phyloP scores from a whole-genome alignment of 306 rosid genomes.

The Fagus sylvatica region DNA sequence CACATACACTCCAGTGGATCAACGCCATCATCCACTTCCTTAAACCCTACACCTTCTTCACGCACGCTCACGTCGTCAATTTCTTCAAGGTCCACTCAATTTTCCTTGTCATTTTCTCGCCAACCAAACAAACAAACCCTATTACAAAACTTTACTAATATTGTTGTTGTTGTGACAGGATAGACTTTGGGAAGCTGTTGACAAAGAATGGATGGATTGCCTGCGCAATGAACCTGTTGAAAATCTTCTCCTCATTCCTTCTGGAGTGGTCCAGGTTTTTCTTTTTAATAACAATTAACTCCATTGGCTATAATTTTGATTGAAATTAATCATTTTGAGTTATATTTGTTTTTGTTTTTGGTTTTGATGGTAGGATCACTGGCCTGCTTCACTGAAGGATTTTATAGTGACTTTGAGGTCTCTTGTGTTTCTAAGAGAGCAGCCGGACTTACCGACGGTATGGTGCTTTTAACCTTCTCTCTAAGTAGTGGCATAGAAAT shows the following conservation, averaged over 20 bases:
- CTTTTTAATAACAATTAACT: background rate
- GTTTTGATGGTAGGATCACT: conserved; percentile 55
- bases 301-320: background rate
- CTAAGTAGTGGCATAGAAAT: no score
- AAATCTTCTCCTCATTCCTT: conserved; percentile 75
- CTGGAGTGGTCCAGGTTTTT: conserved; percentile 66
- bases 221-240: conserved; percentile 56
- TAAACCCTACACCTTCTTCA: conserved; percentile 49
- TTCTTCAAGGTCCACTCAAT: conserved; percentile 58
- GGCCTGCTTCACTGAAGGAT: conserved; percentile 74
- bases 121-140: background rate
- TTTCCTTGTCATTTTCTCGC: background rate
- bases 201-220: conserved; percentile 81
- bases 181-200: conserved; percentile 67
- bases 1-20: conserved; percentile 60
- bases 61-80: conserved; percentile 72
- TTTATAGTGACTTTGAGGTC: conserved; percentile 57
- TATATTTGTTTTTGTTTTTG: background rate
- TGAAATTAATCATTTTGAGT: background rate
- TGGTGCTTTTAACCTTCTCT: conserved; percentile 20
- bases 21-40: conserved; percentile 67
- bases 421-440: conserved; percentile 63
- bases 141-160: background rate
- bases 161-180: conserved; percentile 49
- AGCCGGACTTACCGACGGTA: conserved; percentile 60